phyloP scores from a whole-genome alignment of 306 rosid genomes.

The Crotalaria pallida region DNA sequence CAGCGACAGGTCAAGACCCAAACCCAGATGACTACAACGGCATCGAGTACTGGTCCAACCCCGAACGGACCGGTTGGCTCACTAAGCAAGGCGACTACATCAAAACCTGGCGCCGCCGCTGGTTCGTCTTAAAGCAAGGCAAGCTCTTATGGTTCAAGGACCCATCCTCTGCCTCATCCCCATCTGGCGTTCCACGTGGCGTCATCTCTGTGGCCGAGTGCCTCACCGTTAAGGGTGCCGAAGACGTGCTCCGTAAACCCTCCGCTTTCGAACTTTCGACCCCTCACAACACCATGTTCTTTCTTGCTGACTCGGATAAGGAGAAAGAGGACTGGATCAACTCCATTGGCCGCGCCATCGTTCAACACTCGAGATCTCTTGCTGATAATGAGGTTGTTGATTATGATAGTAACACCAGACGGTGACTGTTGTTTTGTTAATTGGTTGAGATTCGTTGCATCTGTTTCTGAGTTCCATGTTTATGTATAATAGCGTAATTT shows the following conservation, averaged over 20 bases:
- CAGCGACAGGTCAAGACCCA: conserved; percentile 70
- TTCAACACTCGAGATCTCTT: conserved; percentile 48
- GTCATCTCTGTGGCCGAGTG: conserved; percentile 53
- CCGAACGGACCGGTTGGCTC: conserved; percentile 41
- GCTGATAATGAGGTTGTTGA: conserved; percentile 48
- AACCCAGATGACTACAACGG: conserved; percentile 57
- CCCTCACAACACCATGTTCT: conserved; percentile 49
- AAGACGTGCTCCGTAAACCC: conserved; percentile 58
- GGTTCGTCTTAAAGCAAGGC: conserved; percentile 53
- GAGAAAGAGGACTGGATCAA: conserved; percentile 63
- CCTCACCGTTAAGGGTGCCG: conserved; percentile 70
- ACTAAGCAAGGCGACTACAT: conserved; percentile 68
- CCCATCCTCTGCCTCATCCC: conserved; percentile 31
- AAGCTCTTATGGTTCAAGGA: conserved; percentile 32
- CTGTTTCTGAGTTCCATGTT: too few relatives aligned
- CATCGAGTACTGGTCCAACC: conserved; percentile 59
- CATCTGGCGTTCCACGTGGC: conserved; percentile 52
- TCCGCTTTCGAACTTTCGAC: conserved; percentile 68
- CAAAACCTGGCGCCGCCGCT: conserved; percentile 72
- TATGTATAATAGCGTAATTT: not conserved
- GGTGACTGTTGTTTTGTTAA: not conserved
- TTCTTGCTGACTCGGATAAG: conserved; percentile 58
- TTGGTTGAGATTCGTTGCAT: not conserved
- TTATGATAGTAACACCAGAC: conserved; percentile 30
- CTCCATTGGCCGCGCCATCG: conserved; percentile 48